Base-by-base conservation (phyloP, 306 rosid genomes). In the Rosa lucieae region DNA sequence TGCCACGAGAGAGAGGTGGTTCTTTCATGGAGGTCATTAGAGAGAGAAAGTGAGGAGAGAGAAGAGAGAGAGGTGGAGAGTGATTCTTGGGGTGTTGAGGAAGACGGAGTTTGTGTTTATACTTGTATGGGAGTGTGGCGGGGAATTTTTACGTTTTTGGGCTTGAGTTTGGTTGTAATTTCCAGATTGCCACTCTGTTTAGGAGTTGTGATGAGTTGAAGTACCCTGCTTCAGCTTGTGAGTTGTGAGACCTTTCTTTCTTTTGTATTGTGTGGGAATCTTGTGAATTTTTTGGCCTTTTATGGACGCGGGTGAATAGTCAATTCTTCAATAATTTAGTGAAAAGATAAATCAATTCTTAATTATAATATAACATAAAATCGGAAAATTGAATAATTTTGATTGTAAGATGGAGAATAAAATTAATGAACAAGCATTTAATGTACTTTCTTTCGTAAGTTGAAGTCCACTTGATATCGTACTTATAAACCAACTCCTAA, bases 1-100 rank as follows among this genome's bases (percentile, higher is more conserved):
- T 69, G 69, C 77, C 83, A 17, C 78, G 74, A 4, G 58, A 61
- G 35, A 59, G 80, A 37, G 73, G 62, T 48, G 74, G 62, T 21
- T 83, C 86, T 68, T 79, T 83, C 83, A 75, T 79, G 80, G 76
- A 53, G n/a, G 21, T 40, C 37, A 7, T 40, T 3, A 46, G 79
- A 18, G 83, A 3, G 67, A 72, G 61, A 80, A 39, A 43, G 46
- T 5, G 46, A 43, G 8, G 46, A 10, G 46, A 32, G 37, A 32
- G 35, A 32, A 39, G 46, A 10, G 46, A 32, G 37, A 32, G 35
- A 32, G 77, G 61, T 48, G 74, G 65, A 7, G 46, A 12, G 69
- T 10, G 69, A 40, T 6, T 3, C 17, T 5, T 35, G 20, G 69
- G 20, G 56, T 5, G 43, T 14, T 40, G 47, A 55, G 8, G 15